Evolutionary conservation across 2,329 filamentous ascomycete genomes (phyloP).

Genomic region (Massarina eburnea): DNA sequence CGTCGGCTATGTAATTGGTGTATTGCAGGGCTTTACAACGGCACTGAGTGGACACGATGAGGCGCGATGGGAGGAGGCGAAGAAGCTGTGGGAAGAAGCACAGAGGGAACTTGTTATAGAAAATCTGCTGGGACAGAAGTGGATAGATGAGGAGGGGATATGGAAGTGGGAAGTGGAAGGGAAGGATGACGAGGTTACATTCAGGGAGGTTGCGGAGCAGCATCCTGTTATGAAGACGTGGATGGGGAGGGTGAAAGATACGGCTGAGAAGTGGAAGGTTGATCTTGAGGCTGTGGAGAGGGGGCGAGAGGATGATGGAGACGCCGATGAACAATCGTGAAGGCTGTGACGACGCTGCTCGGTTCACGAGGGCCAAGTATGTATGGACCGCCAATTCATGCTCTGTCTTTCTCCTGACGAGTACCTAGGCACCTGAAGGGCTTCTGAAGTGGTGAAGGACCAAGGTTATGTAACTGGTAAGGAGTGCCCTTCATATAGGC

Average conservation of each 20-base stretch:
- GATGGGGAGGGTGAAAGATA: constrained; percentile 49
- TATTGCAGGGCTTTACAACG: constrained; percentile 69
- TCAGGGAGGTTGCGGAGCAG: constrained; percentile 57
- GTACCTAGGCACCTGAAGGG: no score
- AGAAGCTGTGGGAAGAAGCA: constrained; percentile 48
- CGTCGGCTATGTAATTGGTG: constrained; percentile 74
- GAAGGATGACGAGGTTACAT: constrained; percentile 37
- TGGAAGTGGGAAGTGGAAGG: constrained; percentile 65
- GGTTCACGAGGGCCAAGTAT: neutral
- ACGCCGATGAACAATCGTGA: constrained; percentile 43
- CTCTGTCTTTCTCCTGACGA: no score
- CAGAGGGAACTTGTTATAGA: constrained; percentile 62
- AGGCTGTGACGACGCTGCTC: no score
- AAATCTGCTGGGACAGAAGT: constrained; percentile 65
- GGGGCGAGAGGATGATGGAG: constrained; percentile 37
- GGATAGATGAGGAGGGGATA: constrained; percentile 69
- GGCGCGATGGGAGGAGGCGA: constrained; percentile 28
- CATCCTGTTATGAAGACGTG: constrained; percentile 70
- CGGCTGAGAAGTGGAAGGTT: constrained; percentile 47
- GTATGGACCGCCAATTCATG: no score
- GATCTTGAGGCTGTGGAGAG: constrained; percentile 43
- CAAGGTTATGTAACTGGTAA: no score
- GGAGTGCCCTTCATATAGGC: no score
- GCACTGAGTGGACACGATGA: constrained; percentile 45
- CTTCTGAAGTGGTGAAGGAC: no score